Base-by-base conservation (phyloP, 2,329 filamentous ascomycete species). In the Pestalotiopsis sp. region DNA sequence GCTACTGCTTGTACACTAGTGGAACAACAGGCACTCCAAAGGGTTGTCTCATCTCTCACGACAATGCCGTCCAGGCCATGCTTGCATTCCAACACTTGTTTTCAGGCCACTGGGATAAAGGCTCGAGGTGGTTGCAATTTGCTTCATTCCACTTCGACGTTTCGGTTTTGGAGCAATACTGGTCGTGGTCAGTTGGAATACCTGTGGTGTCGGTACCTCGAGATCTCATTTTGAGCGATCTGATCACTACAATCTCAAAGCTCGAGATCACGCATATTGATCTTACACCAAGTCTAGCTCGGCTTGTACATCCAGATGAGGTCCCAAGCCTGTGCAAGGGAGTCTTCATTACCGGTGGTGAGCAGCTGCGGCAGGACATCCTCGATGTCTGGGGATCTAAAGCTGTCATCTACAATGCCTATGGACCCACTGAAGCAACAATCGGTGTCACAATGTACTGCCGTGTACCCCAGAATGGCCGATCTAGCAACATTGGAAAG, bases 111-210 rank as follows among this genome's bases (percentile, higher is more conserved):
- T 97, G 94, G 93, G 86, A 92, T 56, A 75, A 84, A 0, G 77
- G 87, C 0, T 97, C 94, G 0, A 89, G 92, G 68, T 98, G 94
- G 91, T 84, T 98, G 0, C 95, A 98, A 76, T 98, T 98, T 76
- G 95, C 95, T 1, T 95, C 94, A 0, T 93, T 97, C 68, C 95
- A 97, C 78, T 98, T 98, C 70, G 95, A 98, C 74, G 95, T 98
- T 4, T 96, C 93, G 1, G 92, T 98, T 0, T 85, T 98, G 0
- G 95, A 98, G 76, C 95, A 97, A 75, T 98, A 95, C 78, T 98
- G 94, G 94, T 96, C 91, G 68, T 98, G 95, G 95, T 94, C 92
- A 36, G 92, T 96, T 0, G 94, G 94, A 1, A 94, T 98, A 31
- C 91, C 92, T 4, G 87, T 98, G 0, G 92, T 95, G 2, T 91